A percentile compares a stretch with the other conserved stretches of the same genome.
phyloP scores from a whole-genome alignment of 768 basidiomycete genomes.

The Daedalea quercina region DNA sequence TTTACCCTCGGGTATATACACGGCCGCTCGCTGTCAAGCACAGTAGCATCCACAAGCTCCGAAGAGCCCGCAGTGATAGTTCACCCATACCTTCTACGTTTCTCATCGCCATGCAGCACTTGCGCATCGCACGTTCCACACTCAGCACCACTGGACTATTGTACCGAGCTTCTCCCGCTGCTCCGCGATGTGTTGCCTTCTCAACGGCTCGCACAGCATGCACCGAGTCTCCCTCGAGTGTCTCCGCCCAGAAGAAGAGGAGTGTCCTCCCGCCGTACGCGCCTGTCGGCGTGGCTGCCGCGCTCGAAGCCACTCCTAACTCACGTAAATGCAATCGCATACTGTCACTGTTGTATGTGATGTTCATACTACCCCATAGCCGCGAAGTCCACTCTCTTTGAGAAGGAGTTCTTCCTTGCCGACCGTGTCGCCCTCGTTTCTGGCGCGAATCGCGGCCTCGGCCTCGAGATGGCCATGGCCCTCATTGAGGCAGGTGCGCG shows the following conservation, averaged over 20 bases:
- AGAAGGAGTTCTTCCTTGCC: slow-evolving; percentile 19
- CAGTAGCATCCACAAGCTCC: background rate
- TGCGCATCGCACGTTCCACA: background rate
- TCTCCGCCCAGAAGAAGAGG: background rate
- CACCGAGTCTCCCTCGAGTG: background rate
- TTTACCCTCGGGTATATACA: background rate
- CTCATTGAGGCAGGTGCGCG: slow-evolving; percentile 63
- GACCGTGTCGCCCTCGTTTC: slow-evolving; percentile 30
- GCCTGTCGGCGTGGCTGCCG: slow-evolving; percentile 59
- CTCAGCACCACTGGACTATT: background rate
- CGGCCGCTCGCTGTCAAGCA: background rate
- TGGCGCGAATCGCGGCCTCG: slow-evolving; percentile 45
- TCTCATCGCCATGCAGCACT: background rate
- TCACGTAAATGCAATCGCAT: background rate
- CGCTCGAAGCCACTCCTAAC: slow-evolving; percentile 23
- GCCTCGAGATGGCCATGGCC: slow-evolving; percentile 73
- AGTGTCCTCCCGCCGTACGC: slow-evolving; percentile 39
- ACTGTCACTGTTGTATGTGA: too few relatives aligned
- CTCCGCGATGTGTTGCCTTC: background rate
- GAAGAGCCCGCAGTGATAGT: background rate
- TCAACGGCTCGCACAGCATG: background rate
- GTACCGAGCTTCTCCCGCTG: background rate
- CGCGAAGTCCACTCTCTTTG: slow-evolving; percentile 12
- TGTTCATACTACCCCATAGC: background rate
- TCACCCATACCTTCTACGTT: background rate